Conservation (phyloP, 1,139 yeast genomes). For the Blastobotrys indianensis region DNA sequence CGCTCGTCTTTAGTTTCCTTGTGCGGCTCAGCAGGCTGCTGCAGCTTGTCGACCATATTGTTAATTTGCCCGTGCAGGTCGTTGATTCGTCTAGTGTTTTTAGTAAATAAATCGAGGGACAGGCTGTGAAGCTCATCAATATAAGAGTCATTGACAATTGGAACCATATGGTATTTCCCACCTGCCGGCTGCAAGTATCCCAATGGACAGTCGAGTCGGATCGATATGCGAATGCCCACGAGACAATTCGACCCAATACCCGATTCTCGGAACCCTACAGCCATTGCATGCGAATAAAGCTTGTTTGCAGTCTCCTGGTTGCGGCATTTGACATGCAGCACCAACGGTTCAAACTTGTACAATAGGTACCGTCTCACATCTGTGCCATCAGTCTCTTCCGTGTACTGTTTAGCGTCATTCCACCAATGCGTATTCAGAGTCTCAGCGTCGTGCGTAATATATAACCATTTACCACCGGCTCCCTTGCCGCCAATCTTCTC, state of each 20-base stretch:
- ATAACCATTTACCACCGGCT: constrained; percentile 78
- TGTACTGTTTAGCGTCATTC: constrained; percentile 15
- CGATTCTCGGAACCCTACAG: constrained; percentile 79
- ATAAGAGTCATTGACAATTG: constrained; percentile 48
- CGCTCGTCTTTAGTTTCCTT: constrained; percentile 53
- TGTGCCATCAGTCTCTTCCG: constrained; percentile 3
- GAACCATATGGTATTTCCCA: constrained; percentile 14
- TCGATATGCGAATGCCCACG: constrained; percentile 73
- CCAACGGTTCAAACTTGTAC: constrained; percentile 72
- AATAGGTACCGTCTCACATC: constrained; percentile 48
- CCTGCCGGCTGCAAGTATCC: constrained; percentile 39
- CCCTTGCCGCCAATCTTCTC: constrained; percentile 76
- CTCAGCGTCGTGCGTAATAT: constrained; percentile 60
- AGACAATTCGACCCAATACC: constrained; percentile 76
- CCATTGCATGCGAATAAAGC: constrained; percentile 67
- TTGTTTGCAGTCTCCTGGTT: constrained; percentile 51
- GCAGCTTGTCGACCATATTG: constrained; percentile 24
- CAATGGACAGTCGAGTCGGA: constrained; percentile 67
- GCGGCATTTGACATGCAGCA: constrained; percentile 76
- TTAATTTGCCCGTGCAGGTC: constrained; percentile 44
- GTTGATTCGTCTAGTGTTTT: constrained; percentile 52
- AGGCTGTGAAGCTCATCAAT: constrained; percentile 41
- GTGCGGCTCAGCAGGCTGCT: not conserved
- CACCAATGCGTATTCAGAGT: constrained; percentile 50
- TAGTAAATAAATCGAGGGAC: constrained; percentile 54